Percentiles rank a stretch among this genome's conserved stretches.
Evolutionary conservation across 116 monocot genomes (phyloP).

Genomic region (Dioscorea cayenensis): DNA sequence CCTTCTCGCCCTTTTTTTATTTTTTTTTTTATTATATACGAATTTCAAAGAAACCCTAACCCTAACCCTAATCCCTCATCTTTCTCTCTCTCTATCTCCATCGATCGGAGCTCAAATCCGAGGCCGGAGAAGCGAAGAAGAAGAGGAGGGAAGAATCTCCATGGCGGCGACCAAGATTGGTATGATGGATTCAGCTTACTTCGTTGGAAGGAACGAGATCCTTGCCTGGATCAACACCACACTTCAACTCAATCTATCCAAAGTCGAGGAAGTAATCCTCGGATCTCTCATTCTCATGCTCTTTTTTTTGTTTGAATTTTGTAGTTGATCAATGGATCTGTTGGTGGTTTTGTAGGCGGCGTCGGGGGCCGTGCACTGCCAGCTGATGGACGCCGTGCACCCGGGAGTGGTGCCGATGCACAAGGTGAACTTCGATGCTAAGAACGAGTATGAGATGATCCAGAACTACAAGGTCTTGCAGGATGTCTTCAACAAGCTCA

Average conservation of each 20-base stretch:
- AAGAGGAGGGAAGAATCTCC: neutral
- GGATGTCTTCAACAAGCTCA: conserved; percentile 98
- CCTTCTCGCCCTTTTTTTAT: no score
- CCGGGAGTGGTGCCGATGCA: conserved; percentile 97
- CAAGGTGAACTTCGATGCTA: conserved; percentile 98
- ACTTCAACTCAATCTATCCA: conserved; percentile 65
- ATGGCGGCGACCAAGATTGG: conserved; percentile 58
- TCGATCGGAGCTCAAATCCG: neutral
- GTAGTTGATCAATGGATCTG: neutral
- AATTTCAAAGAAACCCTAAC: no score
- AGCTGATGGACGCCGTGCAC: conserved; percentile 91
- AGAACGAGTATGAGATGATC: conserved; percentile 98
- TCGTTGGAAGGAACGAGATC: conserved; percentile 66
- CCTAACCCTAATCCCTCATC: no score
- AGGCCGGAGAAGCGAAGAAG: neutral
- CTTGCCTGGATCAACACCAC: conserved; percentile 73
- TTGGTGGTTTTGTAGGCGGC: conserved; percentile 43
- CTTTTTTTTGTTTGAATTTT: neutral
- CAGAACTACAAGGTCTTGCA: conserved; percentile 99
- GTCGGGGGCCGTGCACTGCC: conserved; percentile 88
- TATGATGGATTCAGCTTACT: conserved; percentile 78
- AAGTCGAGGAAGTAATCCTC: conserved; percentile 56
- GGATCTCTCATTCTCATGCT: neutral
- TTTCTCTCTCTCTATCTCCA: no score
- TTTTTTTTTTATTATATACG: no score